phyloP scores from a whole-genome alignment of 2,329 filamentous ascomycete species.

The Dryadomyces quercivorus region DNA sequence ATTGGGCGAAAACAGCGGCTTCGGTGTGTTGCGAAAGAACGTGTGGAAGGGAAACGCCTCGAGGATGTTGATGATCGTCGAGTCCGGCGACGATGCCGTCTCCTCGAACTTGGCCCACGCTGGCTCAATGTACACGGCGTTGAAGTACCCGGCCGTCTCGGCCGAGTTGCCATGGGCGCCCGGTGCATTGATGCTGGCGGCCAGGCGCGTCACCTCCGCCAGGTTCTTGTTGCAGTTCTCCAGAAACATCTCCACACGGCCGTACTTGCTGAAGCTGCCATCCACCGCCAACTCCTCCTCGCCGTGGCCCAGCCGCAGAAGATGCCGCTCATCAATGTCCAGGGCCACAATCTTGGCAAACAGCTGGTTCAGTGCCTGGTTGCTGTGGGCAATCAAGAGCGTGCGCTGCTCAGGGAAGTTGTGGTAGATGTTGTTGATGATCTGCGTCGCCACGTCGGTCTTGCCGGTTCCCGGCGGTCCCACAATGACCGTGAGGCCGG shows the following conservation, averaged over 20 bases:
- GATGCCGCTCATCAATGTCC: conserved; percentile 89
- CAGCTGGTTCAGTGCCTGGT: conserved; percentile 92
- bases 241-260: conserved; percentile 87
- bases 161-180: conserved; percentile 94
- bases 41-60: conserved; percentile 73
- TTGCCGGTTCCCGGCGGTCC: conserved; percentile 95
- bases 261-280: conserved; percentile 83
- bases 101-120: conserved; percentile 80
- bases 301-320: conserved; percentile 83
- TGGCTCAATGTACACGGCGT: conserved; percentile 79
- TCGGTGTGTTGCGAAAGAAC: conserved; percentile 80
- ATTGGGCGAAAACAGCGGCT: conserved; percentile 64
- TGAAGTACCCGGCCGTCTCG: conserved; percentile 95
- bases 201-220: conserved; percentile 73
- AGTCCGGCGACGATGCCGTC: conserved; percentile 40
- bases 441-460: conserved; percentile 97
- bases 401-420: conserved; percentile 92
- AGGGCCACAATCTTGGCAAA: conserved; percentile 97
- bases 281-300: conserved; percentile 88
- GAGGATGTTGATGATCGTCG: conserved; percentile 49
- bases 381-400: conserved; percentile 87
- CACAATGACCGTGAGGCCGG: conserved; percentile 85
- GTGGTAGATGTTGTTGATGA: conserved; percentile 98
- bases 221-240: conserved; percentile 73
- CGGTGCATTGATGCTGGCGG: conserved; percentile 71